Conservation (phyloP, 805 yeast species). For the Blastobotrys chiropterorum region DNA sequence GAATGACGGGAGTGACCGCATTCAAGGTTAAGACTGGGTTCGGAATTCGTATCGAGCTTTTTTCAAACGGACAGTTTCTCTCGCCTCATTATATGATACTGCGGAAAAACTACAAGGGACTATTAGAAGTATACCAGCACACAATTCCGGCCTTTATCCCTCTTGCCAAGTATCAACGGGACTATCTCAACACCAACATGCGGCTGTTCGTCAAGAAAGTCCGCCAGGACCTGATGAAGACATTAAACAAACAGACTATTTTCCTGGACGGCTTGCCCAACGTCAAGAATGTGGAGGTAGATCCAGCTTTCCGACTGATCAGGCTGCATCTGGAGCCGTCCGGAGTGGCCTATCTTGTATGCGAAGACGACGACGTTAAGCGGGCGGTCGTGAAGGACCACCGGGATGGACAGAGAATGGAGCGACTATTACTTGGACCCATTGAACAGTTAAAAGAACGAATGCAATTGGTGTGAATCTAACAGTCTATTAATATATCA, state of each 20-base stretch:
- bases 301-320: conserved; percentile 13
- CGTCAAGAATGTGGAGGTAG: conserved; percentile 12
- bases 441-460: not conserved
- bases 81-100: conserved; percentile 20
- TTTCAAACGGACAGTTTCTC: conserved; percentile 7
- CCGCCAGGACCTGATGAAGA: conserved; percentile 50
- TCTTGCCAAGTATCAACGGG: conserved; percentile 6
- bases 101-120: conserved; percentile 8
- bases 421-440: not conserved
- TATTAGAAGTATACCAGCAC: conserved; percentile 11
- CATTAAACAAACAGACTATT: conserved; percentile 67
- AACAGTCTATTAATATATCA: not conserved
- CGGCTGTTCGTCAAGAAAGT: conserved; percentile 12
- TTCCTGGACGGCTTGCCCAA: conserved; percentile 61
- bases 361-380: conserved; percentile 5
- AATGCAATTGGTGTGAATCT: not conserved
- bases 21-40: conserved; percentile 14
- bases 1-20: conserved; percentile 21
- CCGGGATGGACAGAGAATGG: not conserved
- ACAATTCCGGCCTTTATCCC: conserved; percentile 18
- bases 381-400: not conserved
- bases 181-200: conserved; percentile 12
- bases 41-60: conserved; percentile 20
- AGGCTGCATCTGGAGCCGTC: conserved; percentile 10
- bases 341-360: conserved; percentile 4